phyloP scores from a whole-genome alignment of 495 filamentous ascomycete genomes.

The Neurospora hispaniola region DNA sequence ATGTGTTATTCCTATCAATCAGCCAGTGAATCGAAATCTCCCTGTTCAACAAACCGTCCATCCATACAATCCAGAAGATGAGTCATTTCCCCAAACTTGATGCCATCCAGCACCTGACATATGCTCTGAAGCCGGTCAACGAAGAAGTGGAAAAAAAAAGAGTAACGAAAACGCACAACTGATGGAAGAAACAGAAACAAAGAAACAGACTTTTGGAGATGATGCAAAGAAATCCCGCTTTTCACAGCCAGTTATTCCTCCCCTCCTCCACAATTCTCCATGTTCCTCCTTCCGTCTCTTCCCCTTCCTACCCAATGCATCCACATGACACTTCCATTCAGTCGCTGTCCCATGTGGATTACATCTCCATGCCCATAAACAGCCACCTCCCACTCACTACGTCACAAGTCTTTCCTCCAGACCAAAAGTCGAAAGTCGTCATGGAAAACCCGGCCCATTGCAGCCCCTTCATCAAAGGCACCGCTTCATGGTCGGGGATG shows the following conservation, averaged over 20 bases:
- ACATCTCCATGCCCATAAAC: conserved; percentile 77
- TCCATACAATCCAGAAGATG: conserved; percentile 1
- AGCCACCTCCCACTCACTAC: conserved; percentile 66
- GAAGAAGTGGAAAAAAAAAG: neutral
- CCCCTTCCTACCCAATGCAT: neutral
- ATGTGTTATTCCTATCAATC: neutral
- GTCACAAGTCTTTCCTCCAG: conserved; percentile 31
- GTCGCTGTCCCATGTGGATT: conserved; percentile 6
- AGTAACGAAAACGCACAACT: neutral
- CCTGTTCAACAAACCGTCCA: conserved; percentile 13
- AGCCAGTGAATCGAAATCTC: neutral
- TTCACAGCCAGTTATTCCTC: neutral
- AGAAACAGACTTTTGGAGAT: neutral
- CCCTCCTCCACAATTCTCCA: neutral
- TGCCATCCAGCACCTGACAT: neutral
- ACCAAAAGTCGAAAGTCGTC: conserved; percentile 67
- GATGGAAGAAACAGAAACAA: neutral
- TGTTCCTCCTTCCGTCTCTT: neutral
- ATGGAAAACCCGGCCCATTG: conserved; percentile 89
- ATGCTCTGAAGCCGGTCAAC: neutral
- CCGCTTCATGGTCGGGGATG: conserved; percentile 44
- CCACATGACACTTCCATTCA: neutral
- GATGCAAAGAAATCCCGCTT: neutral
- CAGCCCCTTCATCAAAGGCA: conserved; percentile 63
- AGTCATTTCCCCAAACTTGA: neutral